Evolutionary conservation across 108 stramenopile genomes (phyloP).

Genomic region (Ochromonas danica): DNA sequence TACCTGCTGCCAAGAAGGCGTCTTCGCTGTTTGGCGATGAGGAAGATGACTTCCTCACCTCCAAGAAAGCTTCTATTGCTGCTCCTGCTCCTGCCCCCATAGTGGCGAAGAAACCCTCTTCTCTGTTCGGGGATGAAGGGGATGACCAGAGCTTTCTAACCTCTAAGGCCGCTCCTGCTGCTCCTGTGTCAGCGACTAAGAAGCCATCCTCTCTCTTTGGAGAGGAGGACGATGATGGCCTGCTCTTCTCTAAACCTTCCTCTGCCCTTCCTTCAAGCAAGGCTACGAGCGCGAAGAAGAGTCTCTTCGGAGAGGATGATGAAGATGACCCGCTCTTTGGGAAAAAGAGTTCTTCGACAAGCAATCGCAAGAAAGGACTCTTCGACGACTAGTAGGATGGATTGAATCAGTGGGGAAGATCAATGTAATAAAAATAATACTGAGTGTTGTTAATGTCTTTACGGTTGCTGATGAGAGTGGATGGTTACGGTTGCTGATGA

Average conservation of each 20-base stretch:
- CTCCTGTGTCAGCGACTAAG: slow-evolving; percentile 3
- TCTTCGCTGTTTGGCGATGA: neutral
- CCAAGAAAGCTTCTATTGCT: neutral
- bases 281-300: neutral
- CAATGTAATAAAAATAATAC: too few species aligned
- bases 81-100: neutral
- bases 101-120: neutral
- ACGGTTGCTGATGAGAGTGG: too few species aligned
- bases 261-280: neutral
- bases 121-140: neutral
- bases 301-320: neutral
- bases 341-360: neutral
- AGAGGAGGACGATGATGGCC: slow-evolving; percentile 26
- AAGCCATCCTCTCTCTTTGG: slow-evolving; percentile 1
- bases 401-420: too few species aligned
- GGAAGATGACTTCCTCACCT: neutral
- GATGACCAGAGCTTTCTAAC: neutral
- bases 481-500: too few species aligned
- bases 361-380: too few species aligned
- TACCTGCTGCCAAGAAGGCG: too few species aligned
- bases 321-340: slow-evolving; percentile 32
- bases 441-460: too few species aligned
- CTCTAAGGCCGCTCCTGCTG: neutral
- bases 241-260: slow-evolving; percentile 11
- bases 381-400: neutral